phyloP scores from a whole-genome alignment of 768 basidiomycete species.

The Suillus variegatus region DNA sequence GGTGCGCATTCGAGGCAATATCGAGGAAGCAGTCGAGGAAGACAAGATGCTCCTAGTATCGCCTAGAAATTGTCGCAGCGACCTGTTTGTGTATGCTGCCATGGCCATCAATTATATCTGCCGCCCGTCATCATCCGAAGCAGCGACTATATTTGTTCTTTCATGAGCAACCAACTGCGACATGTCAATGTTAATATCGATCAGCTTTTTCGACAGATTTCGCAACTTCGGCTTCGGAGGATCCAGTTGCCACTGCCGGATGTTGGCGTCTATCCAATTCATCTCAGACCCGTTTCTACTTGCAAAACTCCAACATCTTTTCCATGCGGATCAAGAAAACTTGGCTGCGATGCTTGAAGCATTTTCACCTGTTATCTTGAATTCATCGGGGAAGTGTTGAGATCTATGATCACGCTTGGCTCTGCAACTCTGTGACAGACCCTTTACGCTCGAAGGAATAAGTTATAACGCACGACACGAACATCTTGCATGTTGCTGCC shows the following conservation, averaged over 20 bases:
- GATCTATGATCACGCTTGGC: neutral
- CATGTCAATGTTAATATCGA: neutral
- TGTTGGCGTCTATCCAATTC: neutral
- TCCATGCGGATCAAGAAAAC: neutral
- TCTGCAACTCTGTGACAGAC: neutral
- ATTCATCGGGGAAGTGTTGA: neutral
- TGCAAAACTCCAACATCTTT: neutral
- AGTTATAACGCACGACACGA: no score
- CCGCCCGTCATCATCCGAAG: neutral
- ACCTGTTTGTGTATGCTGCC: slow-evolving; percentile 17
- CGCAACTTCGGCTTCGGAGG: neutral
- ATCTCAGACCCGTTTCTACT: neutral
- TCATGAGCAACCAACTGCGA: neutral
- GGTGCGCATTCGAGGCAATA: slow-evolving; percentile 1
- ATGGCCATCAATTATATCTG: slow-evolving; percentile 19
- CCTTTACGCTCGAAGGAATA: neutral
- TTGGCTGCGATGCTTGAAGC: neutral
- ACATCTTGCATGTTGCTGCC: neutral
- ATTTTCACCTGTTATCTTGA: neutral
- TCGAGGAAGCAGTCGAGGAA: slow-evolving; percentile 15
- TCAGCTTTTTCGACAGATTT: neutral
- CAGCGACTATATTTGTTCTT: neutral
- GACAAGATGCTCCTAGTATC: slow-evolving; percentile 8
- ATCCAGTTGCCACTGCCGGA: neutral
- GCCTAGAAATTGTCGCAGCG: neutral